Percentiles rank a stretch among this genome's conserved stretches.
These are phyloP conservation scores for Pyrenophora teres DNA, from an alignment of 2,329 filamentous ascomycete genomes.

Conservation along the genomic window DNA sequence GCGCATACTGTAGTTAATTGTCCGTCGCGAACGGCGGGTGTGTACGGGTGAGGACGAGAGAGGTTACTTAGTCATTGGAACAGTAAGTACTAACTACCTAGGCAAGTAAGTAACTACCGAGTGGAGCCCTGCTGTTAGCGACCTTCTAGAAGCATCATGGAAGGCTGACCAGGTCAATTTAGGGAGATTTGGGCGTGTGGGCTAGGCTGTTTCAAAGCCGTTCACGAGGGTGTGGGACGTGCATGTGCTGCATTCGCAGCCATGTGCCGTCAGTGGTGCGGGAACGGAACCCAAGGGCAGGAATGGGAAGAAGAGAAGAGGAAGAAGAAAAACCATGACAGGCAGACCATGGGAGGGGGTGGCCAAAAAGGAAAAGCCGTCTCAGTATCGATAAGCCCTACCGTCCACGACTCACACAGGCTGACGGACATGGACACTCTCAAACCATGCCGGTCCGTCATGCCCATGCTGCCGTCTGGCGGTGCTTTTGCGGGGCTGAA, in stretches of 20 bases:
- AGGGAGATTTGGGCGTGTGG: slow-evolving; percentile 4
- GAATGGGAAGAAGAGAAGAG: not conserved
- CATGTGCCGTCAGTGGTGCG: slow-evolving; percentile 5
- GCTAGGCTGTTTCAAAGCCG: slow-evolving; percentile 23
- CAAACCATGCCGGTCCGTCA: not conserved
- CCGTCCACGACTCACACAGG: not conserved
- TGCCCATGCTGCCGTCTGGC: not conserved
- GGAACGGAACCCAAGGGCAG: slow-evolving; percentile 6
- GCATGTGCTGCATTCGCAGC: slow-evolving; percentile 4
- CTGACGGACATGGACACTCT: no score
- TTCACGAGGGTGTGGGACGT: slow-evolving; percentile 8
- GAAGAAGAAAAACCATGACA: not conserved
- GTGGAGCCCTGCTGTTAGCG: slow-evolving; percentile 8
- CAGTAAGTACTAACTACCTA: no score
- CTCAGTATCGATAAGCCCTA: slow-evolving; percentile 12
- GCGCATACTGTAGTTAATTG: not conserved
- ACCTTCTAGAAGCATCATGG: slow-evolving; percentile 23
- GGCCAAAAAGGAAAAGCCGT: not conserved
- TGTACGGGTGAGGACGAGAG: slow-evolving; percentile 3
- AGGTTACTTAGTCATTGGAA: no score
- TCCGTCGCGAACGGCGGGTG: slow-evolving; percentile 18
- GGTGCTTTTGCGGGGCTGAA: slow-evolving; percentile 22
- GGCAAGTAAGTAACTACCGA: no score
- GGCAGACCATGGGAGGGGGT: no score
- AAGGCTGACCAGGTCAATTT: slow-evolving; percentile 5